phyloP scores from a whole-genome alignment of 768 basidiomycete species.

The Boletus rubescentipes region DNA sequence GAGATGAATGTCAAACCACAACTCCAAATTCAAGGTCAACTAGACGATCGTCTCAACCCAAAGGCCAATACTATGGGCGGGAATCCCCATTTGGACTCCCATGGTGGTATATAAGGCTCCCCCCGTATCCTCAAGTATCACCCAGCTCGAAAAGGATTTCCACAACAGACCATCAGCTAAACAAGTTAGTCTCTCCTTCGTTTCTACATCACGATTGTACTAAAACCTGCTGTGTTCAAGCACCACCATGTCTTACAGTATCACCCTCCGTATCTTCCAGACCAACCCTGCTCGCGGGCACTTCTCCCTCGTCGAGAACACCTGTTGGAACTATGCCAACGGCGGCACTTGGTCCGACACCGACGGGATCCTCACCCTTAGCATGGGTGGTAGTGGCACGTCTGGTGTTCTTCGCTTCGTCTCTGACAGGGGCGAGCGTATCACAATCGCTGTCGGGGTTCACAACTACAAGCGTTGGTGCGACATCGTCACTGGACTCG shows the following conservation, averaged over 20 bases:
- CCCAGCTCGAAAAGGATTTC: background rate
- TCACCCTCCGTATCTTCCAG: conserved; percentile 1
- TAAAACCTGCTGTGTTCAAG: background rate
- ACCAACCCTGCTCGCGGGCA: background rate
- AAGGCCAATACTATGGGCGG: background rate
- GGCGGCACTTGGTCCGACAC: conserved; percentile 31
- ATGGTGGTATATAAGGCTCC: conserved; percentile 1
- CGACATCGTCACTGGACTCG: conserved; percentile 36
- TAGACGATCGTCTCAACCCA: background rate
- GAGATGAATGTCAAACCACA: background rate
- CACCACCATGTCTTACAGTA: conserved; percentile 10
- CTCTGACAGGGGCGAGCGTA: conserved; percentile 28
- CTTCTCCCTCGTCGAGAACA: conserved; percentile 4
- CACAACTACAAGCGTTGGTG: conserved; percentile 33
- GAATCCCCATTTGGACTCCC: background rate
- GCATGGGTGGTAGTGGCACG: conserved; percentile 39
- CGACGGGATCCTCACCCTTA: conserved; percentile 26
- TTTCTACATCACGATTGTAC: background rate
- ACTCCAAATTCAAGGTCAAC: background rate
- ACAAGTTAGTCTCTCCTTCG: conserved; percentile 1
- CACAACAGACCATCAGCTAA: background rate
- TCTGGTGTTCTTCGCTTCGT: conserved; percentile 38
- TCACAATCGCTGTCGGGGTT: conserved; percentile 38
- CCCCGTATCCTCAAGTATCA: background rate
- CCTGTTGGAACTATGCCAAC: conserved; percentile 6